These are phyloP conservation scores for Parietichytrium sp. DNA, from an alignment of 108 stramenopile genomes.

Conservation along the genomic window DNA sequence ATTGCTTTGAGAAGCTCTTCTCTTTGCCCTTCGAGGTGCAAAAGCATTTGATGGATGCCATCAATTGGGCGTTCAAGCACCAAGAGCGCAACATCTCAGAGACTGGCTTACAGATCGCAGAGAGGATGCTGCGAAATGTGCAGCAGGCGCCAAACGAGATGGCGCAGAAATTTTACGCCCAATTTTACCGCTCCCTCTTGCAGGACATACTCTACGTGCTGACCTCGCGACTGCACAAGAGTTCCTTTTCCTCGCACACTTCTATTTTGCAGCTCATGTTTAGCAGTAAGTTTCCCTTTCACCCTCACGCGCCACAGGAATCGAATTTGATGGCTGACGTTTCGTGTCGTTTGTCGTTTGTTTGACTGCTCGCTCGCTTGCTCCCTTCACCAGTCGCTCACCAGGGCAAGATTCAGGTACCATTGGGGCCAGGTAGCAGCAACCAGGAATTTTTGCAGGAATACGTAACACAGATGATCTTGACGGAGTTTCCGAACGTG, in stretches of 20 bases:
- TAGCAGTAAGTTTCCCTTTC: too few species aligned
- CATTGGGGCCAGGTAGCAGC: constrained; percentile 80
- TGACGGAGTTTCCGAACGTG: constrained; percentile 89
- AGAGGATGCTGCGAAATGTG: constrained; percentile 88
- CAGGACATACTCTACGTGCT: constrained; percentile 95
- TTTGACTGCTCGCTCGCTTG: too few species aligned
- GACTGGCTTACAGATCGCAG: constrained; percentile 90
- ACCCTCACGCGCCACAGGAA: too few species aligned
- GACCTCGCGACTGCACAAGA: constrained; percentile 97
- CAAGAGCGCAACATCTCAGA: constrained; percentile 95
- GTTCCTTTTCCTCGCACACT: constrained; percentile 96
- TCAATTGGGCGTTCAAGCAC: constrained; percentile 99
- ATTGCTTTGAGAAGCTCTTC: constrained; percentile 94
- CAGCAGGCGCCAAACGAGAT: constrained; percentile 79
- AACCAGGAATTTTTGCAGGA: constrained; percentile 84
- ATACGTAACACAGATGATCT: constrained; percentile 82
- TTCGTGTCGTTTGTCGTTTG: too few species aligned
- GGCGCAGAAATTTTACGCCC: constrained; percentile 89
- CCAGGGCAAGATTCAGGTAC: constrained; percentile 86
- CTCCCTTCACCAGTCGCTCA: constrained; percentile 87
- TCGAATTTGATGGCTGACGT: too few species aligned
- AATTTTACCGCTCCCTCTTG: constrained; percentile 87
- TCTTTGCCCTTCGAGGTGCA: constrained; percentile 89
- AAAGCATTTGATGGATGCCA: constrained; percentile 92
- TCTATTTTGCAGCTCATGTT: constrained; percentile 92